Evolutionary conservation across 768 basidiomycete species (phyloP).

Genomic region (Lentinula detonsa): DNA sequence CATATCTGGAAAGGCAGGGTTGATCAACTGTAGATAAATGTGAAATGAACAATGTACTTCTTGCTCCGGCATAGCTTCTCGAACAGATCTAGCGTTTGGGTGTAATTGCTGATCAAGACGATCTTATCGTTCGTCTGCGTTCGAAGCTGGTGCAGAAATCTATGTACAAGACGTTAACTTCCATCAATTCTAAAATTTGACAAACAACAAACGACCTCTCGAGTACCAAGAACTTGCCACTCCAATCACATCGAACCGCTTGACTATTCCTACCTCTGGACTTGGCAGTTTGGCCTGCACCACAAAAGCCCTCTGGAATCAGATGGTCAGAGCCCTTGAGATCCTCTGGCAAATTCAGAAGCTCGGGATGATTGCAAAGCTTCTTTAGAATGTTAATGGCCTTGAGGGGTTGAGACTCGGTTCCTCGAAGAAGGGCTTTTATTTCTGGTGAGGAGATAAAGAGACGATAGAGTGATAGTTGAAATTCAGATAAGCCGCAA

Average conservation of each 20-base stretch:
- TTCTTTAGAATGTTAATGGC: constrained; percentile 95
- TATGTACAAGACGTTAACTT: constrained; percentile 19
- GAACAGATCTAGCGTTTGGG: constrained; percentile 90
- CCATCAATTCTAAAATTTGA: neutral
- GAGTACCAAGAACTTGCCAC: constrained; percentile 91
- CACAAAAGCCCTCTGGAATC: constrained; percentile 77
- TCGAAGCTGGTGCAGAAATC: constrained; percentile 80
- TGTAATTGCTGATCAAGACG: constrained; percentile 94
- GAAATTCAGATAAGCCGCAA: constrained; percentile 79
- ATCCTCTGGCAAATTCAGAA: constrained; percentile 81
- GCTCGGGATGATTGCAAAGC: constrained; percentile 91
- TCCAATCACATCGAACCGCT: constrained; percentile 71
- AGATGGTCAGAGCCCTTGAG: constrained; percentile 75
- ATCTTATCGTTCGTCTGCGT: constrained; percentile 90
- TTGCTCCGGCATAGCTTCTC: constrained; percentile 83
- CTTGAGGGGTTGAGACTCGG: constrained; percentile 89
- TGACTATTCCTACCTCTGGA: constrained; percentile 37
- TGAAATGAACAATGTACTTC: constrained; percentile 42
- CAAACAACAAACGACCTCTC: constrained; percentile 54
- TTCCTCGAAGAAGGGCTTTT: constrained; percentile 80
- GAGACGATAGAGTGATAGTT: constrained; percentile 77
- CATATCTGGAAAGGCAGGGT: constrained; percentile 51
- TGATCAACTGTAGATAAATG: neutral
- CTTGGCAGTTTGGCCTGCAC: constrained; percentile 35
- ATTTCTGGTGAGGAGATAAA: constrained; percentile 94